phyloP scores from a whole-genome alignment of 495 filamentous ascomycete species.

The Apodospora peruviana region DNA sequence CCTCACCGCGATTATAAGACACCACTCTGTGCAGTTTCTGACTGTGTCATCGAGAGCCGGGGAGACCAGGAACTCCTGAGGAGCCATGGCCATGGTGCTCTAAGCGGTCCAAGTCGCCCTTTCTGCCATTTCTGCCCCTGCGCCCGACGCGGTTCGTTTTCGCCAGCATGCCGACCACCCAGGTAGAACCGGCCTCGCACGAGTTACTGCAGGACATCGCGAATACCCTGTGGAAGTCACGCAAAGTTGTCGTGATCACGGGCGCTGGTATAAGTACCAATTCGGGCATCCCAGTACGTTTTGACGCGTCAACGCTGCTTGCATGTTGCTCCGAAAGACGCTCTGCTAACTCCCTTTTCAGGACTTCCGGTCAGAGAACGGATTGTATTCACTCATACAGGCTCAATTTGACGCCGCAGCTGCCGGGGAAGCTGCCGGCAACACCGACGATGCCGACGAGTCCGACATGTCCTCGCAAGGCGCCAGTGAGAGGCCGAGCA shows the following conservation, averaged over 20 bases:
- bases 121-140: too few species aligned
- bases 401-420: conserved; percentile 53
- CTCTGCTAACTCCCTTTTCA: conserved; percentile 30
- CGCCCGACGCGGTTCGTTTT: not conserved
- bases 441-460: conserved; percentile 9
- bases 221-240: conserved; percentile 52
- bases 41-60: too few species aligned
- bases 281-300: conserved; percentile 62
- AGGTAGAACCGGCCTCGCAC: conserved; percentile 43
- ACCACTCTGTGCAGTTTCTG: too few species aligned
- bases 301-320: too few species aligned
- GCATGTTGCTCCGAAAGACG: too few species aligned
- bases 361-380: conserved; percentile 68
- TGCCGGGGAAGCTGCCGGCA: conserved; percentile 10
- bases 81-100: too few species aligned
- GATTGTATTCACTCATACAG: conserved; percentile 64
- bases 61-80: too few species aligned
- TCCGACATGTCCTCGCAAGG: conserved; percentile 9
- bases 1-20: too few species aligned
- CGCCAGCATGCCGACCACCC: conserved; percentile 49
- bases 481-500: conserved; percentile 29
- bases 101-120: too few species aligned
- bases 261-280: conserved; percentile 70
- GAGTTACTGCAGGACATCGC: conserved; percentile 56
- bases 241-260: conserved; percentile 61